Percentiles rank a stretch among this genome's conserved stretches.
These are phyloP conservation scores for Ceratobasidium sp. DNA, from an alignment of 1,284 basidiomycete genomes.

Conservation along the genomic window DNA sequence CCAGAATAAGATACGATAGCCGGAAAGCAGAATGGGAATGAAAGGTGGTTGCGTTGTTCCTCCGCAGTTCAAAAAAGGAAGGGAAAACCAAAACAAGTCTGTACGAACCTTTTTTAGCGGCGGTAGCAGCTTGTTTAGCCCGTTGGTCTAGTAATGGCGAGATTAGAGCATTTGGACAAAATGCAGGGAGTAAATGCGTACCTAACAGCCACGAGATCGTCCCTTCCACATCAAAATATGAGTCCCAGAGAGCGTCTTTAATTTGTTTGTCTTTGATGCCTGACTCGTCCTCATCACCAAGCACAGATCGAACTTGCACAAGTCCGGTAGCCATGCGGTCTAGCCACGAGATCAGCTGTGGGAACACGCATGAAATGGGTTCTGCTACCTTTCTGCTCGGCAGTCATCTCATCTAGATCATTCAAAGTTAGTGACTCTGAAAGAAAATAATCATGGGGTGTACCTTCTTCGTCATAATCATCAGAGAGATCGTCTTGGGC, in stretches of 20 bases:
- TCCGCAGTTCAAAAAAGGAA: conserved; percentile 15
- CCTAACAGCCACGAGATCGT: conserved; percentile 80
- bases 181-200: conserved; percentile 56
- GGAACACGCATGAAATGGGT: conserved; percentile 9
- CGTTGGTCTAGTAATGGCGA: conserved; percentile 6
- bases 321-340: conserved; percentile 80
- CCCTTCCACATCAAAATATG: conserved; percentile 87
- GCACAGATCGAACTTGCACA: conserved; percentile 71
- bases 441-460: conserved; percentile 14
- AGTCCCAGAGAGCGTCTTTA: conserved; percentile 88
- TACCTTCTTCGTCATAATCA: conserved; percentile 68
- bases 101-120: conserved; percentile 81
- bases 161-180: not conserved
- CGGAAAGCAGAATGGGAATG: not conserved
- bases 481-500: conserved; percentile 79
- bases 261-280: conserved; percentile 81
- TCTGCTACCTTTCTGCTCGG: conserved; percentile 71
- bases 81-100: conserved; percentile 45
- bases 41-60: not conserved
- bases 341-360: conserved; percentile 55
- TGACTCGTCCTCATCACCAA: conserved; percentile 75
- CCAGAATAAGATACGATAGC: conserved; percentile 16
- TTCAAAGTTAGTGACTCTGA: not conserved
- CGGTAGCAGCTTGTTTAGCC: conserved; percentile 43
- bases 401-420: conserved; percentile 64